A percentile compares a stretch with the other conserved stretches of the same genome.
Conservation (phyloP, 2,329 filamentous ascomycete genomes). For the Ceratocystis cubensis region DNA sequence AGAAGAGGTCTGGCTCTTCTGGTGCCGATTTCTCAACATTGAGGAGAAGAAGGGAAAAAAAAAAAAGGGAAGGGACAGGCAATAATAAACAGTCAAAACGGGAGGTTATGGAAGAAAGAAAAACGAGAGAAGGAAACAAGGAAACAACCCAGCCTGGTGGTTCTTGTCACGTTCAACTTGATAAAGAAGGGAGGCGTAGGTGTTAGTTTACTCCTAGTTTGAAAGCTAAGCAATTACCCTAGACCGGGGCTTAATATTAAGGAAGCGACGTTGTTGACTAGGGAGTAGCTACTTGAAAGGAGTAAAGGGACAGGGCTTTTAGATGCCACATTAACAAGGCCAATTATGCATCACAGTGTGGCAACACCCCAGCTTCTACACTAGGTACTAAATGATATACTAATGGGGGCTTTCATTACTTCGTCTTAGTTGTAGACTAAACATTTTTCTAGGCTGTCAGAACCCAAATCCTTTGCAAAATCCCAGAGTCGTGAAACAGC, state of each 20-base stretch:
- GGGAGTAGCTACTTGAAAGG: neutral
- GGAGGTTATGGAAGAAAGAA: neutral
- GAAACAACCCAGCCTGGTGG: neutral
- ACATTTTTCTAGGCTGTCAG: neutral
- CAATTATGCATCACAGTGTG: neutral
- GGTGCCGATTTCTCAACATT: slow-evolving; percentile 19
- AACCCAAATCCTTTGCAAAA: neutral
- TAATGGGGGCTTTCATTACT: neutral
- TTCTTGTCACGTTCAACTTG: neutral
- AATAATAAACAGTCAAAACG: slow-evolving; percentile 1
- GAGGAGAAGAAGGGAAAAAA: neutral
- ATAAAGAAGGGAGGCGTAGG: neutral
- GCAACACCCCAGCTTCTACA: neutral
- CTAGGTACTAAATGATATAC: neutral
- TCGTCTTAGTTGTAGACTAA: neutral
- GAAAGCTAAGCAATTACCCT: neutral
- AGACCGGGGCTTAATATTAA: slow-evolving; percentile 3
- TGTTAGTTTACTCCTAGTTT: neutral
- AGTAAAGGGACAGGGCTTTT: neutral
- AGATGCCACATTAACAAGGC: slow-evolving; percentile 2
- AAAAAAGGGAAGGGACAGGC: neutral
- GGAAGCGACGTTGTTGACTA: neutral
- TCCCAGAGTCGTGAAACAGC: neutral
- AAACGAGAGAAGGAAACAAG: neutral
- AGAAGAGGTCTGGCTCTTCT: slow-evolving; percentile 16